Conservation (phyloP, 805 yeast genomes). For the Peterozyma xylosa region DNA sequence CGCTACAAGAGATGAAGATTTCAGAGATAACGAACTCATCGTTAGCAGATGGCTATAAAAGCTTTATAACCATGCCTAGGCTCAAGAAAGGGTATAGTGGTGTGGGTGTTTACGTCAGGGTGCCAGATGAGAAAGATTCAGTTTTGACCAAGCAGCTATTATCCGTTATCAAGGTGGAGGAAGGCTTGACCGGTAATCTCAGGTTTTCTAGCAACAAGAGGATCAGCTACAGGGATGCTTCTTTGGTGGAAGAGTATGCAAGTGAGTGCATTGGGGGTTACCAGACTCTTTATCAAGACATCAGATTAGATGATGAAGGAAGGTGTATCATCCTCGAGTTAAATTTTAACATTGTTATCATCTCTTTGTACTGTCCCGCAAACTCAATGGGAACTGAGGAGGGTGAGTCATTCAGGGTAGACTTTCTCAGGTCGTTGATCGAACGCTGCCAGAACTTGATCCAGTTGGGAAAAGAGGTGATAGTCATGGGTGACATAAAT, state of each 20-base stretch:
- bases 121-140: conserved; percentile 37
- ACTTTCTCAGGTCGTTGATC: conserved; percentile 53
- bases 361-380: conserved; percentile 85
- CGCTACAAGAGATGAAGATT: conserved; percentile 82
- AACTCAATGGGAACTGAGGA: conserved; percentile 67
- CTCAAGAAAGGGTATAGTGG: conserved; percentile 83
- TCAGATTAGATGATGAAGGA: conserved; percentile 73
- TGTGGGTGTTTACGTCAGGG: conserved; percentile 73
- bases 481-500: conserved; percentile 86
- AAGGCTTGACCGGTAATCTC: conserved; percentile 78
- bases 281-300: conserved; percentile 29
- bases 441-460: conserved; percentile 51
- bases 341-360: conserved; percentile 49
- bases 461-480: conserved; percentile 55
- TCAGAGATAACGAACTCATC: conserved; percentile 39
- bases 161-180: conserved; percentile 69
- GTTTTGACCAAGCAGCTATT: conserved; percentile 27
- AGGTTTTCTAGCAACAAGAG: conserved; percentile 13
- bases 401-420: conserved; percentile 50
- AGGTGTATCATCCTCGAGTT: conserved; percentile 73
- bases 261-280: conserved; percentile 64
- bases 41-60: conserved; percentile 48
- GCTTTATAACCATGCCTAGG: conserved; percentile 64
- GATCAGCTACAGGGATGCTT: conserved; percentile 19
- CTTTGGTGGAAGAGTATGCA: conserved; percentile 1